Conservation (phyloP, 306 rosid species). For the Prinsepia uniflora region DNA sequence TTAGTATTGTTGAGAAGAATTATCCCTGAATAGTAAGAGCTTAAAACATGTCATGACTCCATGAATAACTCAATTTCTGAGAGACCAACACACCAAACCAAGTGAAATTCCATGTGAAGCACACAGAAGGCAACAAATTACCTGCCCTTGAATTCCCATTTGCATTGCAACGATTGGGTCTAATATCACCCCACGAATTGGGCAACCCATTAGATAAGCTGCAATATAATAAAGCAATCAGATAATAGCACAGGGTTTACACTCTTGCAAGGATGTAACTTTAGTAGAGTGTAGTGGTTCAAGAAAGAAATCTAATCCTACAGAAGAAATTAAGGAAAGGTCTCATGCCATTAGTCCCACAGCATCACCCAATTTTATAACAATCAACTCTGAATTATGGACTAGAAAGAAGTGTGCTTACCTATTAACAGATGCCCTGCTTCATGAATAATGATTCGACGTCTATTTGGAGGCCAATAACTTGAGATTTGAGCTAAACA, state of each 20-base stretch:
- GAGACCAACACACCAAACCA: slow-evolving; percentile 5
- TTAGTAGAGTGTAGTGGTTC: slow-evolving; percentile 8
- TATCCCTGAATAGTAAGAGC: background rate
- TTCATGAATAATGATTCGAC: slow-evolving; percentile 83
- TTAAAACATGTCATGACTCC: background rate
- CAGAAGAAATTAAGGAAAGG: background rate
- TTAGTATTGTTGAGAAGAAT: no score
- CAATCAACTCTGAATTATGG: background rate
- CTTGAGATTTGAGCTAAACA: slow-evolving; percentile 92
- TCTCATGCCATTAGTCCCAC: background rate
- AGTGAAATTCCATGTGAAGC: slow-evolving; percentile 12
- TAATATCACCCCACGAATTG: slow-evolving; percentile 89
- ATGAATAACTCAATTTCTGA: background rate
- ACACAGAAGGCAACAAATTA: slow-evolving; percentile 30
- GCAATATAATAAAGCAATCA: slow-evolving; percentile 21
- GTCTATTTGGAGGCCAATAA: slow-evolving; percentile 93
- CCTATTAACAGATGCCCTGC: slow-evolving; percentile 89
- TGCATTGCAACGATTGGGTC: slow-evolving; percentile 95
- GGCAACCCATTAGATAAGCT: slow-evolving; percentile 96
- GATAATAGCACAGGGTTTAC: background rate
- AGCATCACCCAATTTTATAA: background rate
- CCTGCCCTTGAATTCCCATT: slow-evolving; percentile 99
- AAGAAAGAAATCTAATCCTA: slow-evolving; percentile 16
- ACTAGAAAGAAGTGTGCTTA: slow-evolving; percentile 24
- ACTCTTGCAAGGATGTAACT: slow-evolving; percentile 13